Percentiles rank a stretch among this genome's conserved stretches.
Conservation (phyloP, 2,329 filamentous ascomycete genomes). For the Orbilia oligospora region DNA sequence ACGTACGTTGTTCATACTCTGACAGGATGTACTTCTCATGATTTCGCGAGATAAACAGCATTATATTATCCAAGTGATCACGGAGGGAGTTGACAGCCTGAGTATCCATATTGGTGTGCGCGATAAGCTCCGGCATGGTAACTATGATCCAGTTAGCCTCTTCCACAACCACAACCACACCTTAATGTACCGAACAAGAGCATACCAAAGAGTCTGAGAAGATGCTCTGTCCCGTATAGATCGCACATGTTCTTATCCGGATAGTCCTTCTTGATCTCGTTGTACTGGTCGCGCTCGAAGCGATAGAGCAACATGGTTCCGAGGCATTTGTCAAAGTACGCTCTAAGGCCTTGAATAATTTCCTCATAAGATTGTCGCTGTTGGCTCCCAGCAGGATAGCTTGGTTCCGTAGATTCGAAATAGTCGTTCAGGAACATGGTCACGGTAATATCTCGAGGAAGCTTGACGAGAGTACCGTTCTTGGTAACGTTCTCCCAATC, state of each 20-base stretch:
- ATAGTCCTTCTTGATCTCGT: constrained; percentile 77
- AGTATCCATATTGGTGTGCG: constrained; percentile 97
- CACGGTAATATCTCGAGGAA: constrained; percentile 83
- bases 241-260: constrained; percentile 77
- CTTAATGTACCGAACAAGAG: no score
- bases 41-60: constrained; percentile 84
- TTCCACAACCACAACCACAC: background rate
- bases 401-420: constrained; percentile 68
- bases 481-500: constrained; percentile 99
- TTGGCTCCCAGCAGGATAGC: constrained; percentile 25
- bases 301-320: constrained; percentile 92
- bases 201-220: constrained; percentile 83
- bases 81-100: constrained; percentile 89
- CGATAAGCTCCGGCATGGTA: constrained; percentile 90
- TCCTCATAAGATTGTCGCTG: constrained; percentile 79
- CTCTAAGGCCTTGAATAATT: constrained; percentile 82
- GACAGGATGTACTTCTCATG: constrained; percentile 82
- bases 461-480: constrained; percentile 87
- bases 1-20: constrained; percentile 80
- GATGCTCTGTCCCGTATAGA: constrained; percentile 92
- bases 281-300: constrained; percentile 91
- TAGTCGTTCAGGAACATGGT: constrained; percentile 86
- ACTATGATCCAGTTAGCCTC: constrained; percentile 71
- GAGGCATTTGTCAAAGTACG: constrained; percentile 93
- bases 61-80: constrained; percentile 89